A percentile compares a stretch with the other conserved stretches of the same genome.
Conservation (phyloP, 169 alveolate species). For the Plasmodium inui region DNA sequence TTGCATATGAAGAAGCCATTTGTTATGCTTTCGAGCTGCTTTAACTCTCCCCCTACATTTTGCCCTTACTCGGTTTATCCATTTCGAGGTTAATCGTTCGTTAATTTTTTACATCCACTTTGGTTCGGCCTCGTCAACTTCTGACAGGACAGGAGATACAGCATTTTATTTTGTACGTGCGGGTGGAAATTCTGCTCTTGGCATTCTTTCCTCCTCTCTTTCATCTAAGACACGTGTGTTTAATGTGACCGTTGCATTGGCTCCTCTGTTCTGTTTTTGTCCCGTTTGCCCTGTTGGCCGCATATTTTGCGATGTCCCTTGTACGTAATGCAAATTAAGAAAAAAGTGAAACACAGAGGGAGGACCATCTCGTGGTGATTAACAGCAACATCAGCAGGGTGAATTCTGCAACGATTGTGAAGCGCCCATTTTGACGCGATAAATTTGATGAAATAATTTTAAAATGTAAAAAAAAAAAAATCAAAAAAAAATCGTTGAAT, state of each 20-base stretch:
- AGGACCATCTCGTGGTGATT: neutral
- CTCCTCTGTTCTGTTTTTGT: neutral
- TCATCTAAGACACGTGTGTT: neutral
- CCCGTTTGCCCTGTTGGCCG: neutral
- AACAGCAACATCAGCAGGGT: neutral
- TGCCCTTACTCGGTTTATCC: neutral
- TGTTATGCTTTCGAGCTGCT: neutral
- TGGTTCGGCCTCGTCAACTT: neutral
- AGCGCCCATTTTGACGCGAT: neutral
- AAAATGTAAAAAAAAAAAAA: neutral
- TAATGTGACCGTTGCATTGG: neutral
- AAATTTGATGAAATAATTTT: neutral
- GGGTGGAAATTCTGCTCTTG: neutral
- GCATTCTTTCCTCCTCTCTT: neutral
- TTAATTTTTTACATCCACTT: neutral
- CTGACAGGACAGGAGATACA: neutral
- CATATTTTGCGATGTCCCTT: neutral
- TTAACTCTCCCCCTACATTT: neutral
- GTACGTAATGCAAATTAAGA: neutral
- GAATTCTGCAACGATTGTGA: neutral
- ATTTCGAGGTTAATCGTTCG: neutral
- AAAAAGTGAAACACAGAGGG: neutral
- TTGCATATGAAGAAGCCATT: neutral
- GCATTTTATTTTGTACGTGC: neutral
- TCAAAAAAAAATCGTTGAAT: neutral